phyloP scores from a whole-genome alignment of 148 eudicot species.

The Bassia scoparia region DNA sequence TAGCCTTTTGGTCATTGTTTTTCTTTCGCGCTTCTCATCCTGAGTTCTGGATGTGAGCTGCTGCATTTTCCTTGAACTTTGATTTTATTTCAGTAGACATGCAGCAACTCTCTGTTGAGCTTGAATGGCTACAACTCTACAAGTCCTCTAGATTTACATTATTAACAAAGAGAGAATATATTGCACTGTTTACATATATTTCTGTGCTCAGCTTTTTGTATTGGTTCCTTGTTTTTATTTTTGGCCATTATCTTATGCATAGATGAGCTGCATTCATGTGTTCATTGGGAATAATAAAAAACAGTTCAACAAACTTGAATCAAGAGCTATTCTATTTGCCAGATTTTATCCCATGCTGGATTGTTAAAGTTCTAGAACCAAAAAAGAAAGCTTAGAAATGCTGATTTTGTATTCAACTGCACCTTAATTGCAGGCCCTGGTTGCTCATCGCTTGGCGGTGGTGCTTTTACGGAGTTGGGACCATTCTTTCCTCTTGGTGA shows the following conservation, averaged over 20 bases:
- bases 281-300: not conserved
- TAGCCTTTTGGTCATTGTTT: not conserved
- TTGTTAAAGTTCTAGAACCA: not conserved
- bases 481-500: slow-evolving; percentile 89
- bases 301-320: no score
- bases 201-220: no score
- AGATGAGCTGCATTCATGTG: not conserved
- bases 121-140: no score
- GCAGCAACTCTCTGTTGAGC: no score
- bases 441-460: slow-evolving; percentile 95
- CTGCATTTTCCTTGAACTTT: no score
- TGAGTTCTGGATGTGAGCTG: no score
- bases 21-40: not conserved
- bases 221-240: not conserved
- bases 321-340: no score
- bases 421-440: slow-evolving; percentile 67
- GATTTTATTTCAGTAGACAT: no score
- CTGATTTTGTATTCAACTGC: not conserved
- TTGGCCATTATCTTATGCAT: not conserved
- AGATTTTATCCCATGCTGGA: not conserved
- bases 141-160: no score
- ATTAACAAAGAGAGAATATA: no score
- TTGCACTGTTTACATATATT: no score
- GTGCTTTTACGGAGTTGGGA: slow-evolving; percentile 94
- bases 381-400: not conserved